These are phyloP conservation scores for Podospora pseudocomata DNA, from an alignment of 495 filamentous ascomycete genomes.

Conservation along the genomic window DNA sequence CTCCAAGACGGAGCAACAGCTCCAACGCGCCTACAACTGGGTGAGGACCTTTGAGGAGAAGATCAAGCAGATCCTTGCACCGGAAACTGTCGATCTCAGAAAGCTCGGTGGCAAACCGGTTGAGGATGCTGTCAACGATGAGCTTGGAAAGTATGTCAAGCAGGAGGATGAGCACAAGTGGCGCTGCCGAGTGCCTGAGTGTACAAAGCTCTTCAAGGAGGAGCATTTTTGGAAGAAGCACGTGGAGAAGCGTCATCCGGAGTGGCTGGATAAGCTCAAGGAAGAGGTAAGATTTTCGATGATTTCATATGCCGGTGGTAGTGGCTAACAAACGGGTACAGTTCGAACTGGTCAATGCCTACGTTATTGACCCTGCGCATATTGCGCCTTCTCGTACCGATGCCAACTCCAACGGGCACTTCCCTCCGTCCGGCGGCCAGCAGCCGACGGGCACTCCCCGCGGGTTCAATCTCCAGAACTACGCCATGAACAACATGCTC, in stretches of 20 bases:
- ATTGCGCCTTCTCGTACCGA: slow-evolving; percentile 89
- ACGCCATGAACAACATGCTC: slow-evolving; percentile 54
- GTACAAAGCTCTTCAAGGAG: slow-evolving; percentile 95
- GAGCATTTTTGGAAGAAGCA: slow-evolving; percentile 97
- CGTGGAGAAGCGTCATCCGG: slow-evolving; percentile 88
- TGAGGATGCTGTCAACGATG: slow-evolving; percentile 82
- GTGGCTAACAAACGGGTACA: slow-evolving; percentile 30
- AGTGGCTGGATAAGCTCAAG: slow-evolving; percentile 79
- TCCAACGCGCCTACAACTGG: slow-evolving; percentile 96
- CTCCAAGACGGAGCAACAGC: slow-evolving; percentile 80
- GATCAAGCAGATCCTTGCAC: slow-evolving; percentile 84
- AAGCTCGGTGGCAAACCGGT: slow-evolving; percentile 88
- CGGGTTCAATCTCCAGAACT: slow-evolving; percentile 79
- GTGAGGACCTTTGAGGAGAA: slow-evolving; percentile 99
- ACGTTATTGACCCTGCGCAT: slow-evolving; percentile 88
- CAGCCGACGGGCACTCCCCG: slow-evolving; percentile 80
- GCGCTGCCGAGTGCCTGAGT: slow-evolving; percentile 93
- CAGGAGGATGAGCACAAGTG: slow-evolving; percentile 96
- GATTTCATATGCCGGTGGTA: slow-evolving; percentile 10
- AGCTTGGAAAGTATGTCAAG: slow-evolving; percentile 82
- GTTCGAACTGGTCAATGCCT: slow-evolving; percentile 86
- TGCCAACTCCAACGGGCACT: slow-evolving; percentile 96
- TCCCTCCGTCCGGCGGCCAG: slow-evolving; percentile 71
- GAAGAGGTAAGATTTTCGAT: slow-evolving; percentile 63
- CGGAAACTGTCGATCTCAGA: slow-evolving; percentile 74